A percentile compares a stretch with the other conserved stretches of the same genome.
phyloP scores from a whole-genome alignment of 352 stramenopile species.

The Globisporangium megalacanthum region DNA sequence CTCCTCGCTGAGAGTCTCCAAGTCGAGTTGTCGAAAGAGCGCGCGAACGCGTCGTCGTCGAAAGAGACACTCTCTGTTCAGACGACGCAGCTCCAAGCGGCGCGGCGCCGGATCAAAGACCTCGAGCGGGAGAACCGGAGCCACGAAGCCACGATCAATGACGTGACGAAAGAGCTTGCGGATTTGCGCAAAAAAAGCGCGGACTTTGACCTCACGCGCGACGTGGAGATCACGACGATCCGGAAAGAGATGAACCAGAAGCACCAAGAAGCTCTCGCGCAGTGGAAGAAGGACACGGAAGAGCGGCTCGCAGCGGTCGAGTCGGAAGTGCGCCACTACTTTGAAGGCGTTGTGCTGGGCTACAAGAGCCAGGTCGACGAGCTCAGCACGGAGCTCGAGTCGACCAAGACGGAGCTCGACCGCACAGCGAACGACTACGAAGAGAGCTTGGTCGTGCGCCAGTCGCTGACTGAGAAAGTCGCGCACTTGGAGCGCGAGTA shows the following conservation, averaged over 20 bases:
- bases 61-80: constrained; percentile 72
- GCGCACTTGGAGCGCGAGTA: constrained; percentile 74
- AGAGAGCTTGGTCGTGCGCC: constrained; percentile 64
- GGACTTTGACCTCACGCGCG: constrained; percentile 66
- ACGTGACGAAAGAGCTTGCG: constrained; percentile 59
- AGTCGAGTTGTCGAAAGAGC: constrained; percentile 50
- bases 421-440: constrained; percentile 79
- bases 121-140: constrained; percentile 63
- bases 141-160: constrained; percentile 37
- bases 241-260: constrained; percentile 77
- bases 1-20: constrained; percentile 42
- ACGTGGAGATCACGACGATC: constrained; percentile 61
- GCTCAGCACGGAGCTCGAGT: constrained; percentile 49
- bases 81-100: constrained; percentile 58
- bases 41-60: constrained; percentile 53
- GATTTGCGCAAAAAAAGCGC: constrained; percentile 68
- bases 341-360: constrained; percentile 43
- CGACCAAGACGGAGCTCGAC: constrained; percentile 69
- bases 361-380: constrained; percentile 64
- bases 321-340: constrained; percentile 70
- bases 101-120: constrained; percentile 63
- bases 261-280: constrained; percentile 59
- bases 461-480: constrained; percentile 77
- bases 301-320: constrained; percentile 65
- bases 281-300: constrained; percentile 78